phyloP scores from a whole-genome alignment of 2,329 filamentous ascomycete genomes.

The Ophiobolus disseminans region DNA sequence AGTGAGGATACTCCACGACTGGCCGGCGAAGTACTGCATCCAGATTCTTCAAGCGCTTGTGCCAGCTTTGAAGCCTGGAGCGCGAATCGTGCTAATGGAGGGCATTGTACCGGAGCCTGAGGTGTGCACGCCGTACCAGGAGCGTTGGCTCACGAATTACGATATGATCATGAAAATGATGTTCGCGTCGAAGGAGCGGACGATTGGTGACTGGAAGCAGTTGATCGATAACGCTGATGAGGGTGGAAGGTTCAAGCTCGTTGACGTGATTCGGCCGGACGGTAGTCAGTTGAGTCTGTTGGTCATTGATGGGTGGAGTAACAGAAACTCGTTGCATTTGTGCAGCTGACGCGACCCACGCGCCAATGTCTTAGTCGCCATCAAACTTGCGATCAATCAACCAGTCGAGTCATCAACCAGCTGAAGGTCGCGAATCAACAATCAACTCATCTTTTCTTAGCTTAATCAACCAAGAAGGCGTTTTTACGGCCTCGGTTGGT shows the following conservation, averaged over 20 bases:
- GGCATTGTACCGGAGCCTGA: constrained; percentile 11
- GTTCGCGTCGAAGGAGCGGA: constrained; percentile 56
- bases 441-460: too few species aligned
- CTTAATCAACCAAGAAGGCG: too few species aligned
- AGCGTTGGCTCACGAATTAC: constrained; percentile 17
- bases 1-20: too few species aligned
- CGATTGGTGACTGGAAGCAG: constrained; percentile 52
- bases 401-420: too few species aligned
- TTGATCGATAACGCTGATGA: constrained; percentile 52
- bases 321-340: too few species aligned
- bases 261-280: background rate
- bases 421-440: too few species aligned
- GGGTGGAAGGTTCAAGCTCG: background rate
- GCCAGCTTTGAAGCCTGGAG: constrained; percentile 29
- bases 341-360: too few species aligned
- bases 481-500: too few species aligned
- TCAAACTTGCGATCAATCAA: too few species aligned
- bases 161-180: constrained; percentile 58
- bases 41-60: constrained; percentile 20
- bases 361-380: too few species aligned
- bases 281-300: background rate
- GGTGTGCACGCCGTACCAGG: constrained; percentile 13
- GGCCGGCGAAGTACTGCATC: constrained; percentile 42
- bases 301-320: background rate
- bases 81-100: constrained; percentile 25